Evolutionary conservation across 345 rosid genomes (phyloP).

Genomic region (Anacardium occidentale): DNA sequence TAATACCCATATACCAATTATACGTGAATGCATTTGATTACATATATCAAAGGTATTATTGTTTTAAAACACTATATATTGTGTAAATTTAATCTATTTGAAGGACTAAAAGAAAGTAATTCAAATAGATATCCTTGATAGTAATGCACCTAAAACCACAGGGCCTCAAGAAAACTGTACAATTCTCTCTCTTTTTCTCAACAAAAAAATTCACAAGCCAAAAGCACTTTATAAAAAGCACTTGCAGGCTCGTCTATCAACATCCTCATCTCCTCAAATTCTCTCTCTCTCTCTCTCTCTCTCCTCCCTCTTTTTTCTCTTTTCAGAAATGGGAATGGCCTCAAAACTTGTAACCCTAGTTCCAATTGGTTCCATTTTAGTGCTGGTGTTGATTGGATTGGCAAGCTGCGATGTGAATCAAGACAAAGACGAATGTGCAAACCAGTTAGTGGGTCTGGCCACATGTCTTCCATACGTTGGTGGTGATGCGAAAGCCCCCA

Average conservation of each 20-base stretch:
- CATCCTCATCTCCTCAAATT: not conserved
- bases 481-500: conserved; percentile 57
- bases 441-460: conserved; percentile 50
- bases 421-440: conserved; percentile 64
- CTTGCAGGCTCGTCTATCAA: too few species aligned
- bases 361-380: conserved; percentile 8
- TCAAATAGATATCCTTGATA: too few species aligned
- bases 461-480: conserved; percentile 74
- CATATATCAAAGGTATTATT: too few species aligned
- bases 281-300: too few species aligned
- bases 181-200: not conserved
- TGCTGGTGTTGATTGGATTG: conserved; percentile 29
- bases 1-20: too few species aligned
- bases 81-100: too few species aligned
- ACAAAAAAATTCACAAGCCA: not conserved
- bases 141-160: too few species aligned
- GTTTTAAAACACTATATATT: too few species aligned
- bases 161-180: too few species aligned
- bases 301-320: not conserved
- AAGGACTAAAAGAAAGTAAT: too few species aligned
- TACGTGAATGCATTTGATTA: too few species aligned
- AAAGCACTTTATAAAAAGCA: not conserved
- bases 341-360: conserved; percentile 1
- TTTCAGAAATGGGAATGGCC: conserved; percentile 5
- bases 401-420: conserved; percentile 47